These are phyloP conservation scores for Rhinocladiella similis DNA, from an alignment of 2,329 filamentous ascomycete species.

Conservation along the genomic window DNA sequence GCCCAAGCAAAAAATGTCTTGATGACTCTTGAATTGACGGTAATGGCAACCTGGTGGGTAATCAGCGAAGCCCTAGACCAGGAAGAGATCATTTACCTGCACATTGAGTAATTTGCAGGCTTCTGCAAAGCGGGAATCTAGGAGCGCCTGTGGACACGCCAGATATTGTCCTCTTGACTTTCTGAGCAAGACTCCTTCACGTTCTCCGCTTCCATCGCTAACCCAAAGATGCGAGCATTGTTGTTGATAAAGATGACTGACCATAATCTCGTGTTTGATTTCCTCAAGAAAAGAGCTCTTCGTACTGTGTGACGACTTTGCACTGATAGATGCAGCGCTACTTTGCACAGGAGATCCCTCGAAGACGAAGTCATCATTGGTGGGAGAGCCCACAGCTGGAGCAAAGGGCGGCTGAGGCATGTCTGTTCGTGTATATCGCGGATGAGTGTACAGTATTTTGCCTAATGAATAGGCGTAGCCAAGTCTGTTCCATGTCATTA, in stretches of 20 bases:
- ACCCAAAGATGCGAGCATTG: constrained; percentile 76
- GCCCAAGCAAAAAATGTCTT: constrained; percentile 75
- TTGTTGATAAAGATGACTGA: constrained; percentile 79
- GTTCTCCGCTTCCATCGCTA: constrained; percentile 64
- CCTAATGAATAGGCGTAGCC: not conserved
- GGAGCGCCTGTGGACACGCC: constrained; percentile 67
- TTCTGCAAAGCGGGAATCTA: constrained; percentile 61
- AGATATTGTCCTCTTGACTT: constrained; percentile 69
- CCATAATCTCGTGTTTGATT: constrained; percentile 80
- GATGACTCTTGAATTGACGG: constrained; percentile 76
- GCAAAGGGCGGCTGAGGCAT: not conserved
- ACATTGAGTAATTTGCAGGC: constrained; percentile 71
- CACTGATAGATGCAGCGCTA: constrained; percentile 48
- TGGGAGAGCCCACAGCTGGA: not conserved
- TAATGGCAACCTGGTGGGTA: constrained; percentile 67
- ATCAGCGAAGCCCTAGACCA: constrained; percentile 11
- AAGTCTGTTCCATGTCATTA: not conserved
- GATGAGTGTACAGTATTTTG: too few relatives aligned
- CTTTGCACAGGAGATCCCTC: constrained; percentile 45
- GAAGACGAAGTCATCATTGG: not conserved
- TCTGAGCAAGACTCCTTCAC: constrained; percentile 72
- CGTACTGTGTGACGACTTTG: constrained; percentile 45
- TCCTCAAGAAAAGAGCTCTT: constrained; percentile 64
- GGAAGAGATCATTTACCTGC: constrained; percentile 52
- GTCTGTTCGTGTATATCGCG: too few relatives aligned